Conservation (phyloP, 495 filamentous ascomycete species). For the Elasticomyces elasticus region DNA sequence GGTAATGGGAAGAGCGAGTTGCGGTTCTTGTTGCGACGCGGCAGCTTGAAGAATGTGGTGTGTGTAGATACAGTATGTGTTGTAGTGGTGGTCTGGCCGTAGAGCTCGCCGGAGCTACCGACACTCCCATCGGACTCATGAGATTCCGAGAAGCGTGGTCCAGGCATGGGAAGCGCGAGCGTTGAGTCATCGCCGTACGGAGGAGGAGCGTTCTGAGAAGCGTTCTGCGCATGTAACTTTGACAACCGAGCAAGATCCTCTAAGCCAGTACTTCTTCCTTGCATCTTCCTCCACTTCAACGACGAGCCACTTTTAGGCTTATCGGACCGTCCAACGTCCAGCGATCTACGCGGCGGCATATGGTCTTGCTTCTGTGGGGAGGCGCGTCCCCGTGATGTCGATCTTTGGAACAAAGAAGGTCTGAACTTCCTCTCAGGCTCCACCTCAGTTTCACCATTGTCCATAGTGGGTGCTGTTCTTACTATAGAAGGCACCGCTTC, state of each 20-base stretch:
- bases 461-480: constrained; percentile 77
- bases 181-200: constrained; percentile 56
- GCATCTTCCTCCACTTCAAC: constrained; percentile 21
- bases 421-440: constrained; percentile 33
- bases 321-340: constrained; percentile 23
- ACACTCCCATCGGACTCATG: constrained; percentile 82
- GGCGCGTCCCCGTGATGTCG: background rate
- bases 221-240: constrained; percentile 31
- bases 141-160: constrained; percentile 66
- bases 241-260: constrained; percentile 21
- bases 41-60: constrained; percentile 69
- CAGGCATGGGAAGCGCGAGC: constrained; percentile 55
- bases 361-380: constrained; percentile 2
- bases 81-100: constrained; percentile 53
- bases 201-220: constrained; percentile 44
- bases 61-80: constrained; percentile 54
- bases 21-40: constrained; percentile 71
- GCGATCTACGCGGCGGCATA: constrained; percentile 23
- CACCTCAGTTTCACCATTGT: constrained; percentile 36
- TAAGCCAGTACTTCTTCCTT: constrained; percentile 21
- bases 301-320: constrained; percentile 22
- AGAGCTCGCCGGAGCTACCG: constrained; percentile 66
- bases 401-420: constrained; percentile 18
- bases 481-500: constrained; percentile 63
- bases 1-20: constrained; percentile 82